Conservation (phyloP, 2,329 filamentous ascomycete genomes). For the Verticillium tricorpus region DNA sequence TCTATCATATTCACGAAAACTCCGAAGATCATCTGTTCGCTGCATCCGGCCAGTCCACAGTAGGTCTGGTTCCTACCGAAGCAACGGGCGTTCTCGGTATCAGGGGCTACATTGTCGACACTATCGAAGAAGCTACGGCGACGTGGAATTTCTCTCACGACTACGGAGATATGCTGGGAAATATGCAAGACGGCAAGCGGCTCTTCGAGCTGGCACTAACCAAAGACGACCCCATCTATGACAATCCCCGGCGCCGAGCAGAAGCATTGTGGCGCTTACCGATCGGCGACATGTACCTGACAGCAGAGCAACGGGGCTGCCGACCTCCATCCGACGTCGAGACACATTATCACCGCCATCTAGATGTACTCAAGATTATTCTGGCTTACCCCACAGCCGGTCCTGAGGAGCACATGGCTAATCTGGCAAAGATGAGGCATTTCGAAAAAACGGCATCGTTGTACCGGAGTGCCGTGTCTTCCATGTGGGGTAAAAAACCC, state of each 20-base stretch:
- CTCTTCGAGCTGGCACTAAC: conserved; percentile 1
- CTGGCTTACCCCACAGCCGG: neutral
- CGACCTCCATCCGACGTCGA: neutral
- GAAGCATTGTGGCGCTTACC: conserved; percentile 12
- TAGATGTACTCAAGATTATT: neutral
- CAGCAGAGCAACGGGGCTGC: neutral
- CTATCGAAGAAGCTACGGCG: conserved; percentile 7
- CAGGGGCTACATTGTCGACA: conserved; percentile 6
- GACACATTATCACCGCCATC: neutral
- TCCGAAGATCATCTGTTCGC: neutral
- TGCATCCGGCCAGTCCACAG: conserved; percentile 2
- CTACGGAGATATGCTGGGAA: neutral
- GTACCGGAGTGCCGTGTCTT: conserved; percentile 5
- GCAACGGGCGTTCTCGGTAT: conserved; percentile 4
- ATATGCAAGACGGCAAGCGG: neutral
- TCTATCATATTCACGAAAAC: conserved; percentile 1
- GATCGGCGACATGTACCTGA: conserved; percentile 1
- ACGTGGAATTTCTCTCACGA: neutral
- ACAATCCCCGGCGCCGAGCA: neutral
- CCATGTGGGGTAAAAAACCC: conserved; percentile 4
- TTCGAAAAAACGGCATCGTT: neutral
- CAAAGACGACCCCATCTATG: conserved; percentile 1
- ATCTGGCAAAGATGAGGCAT: neutral
- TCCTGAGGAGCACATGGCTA: neutral
- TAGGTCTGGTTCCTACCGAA: neutral